These are phyloP conservation scores for Plasmopara viticola DNA, from an alignment of 352 stramenopile genomes.

Conservation along the genomic window DNA sequence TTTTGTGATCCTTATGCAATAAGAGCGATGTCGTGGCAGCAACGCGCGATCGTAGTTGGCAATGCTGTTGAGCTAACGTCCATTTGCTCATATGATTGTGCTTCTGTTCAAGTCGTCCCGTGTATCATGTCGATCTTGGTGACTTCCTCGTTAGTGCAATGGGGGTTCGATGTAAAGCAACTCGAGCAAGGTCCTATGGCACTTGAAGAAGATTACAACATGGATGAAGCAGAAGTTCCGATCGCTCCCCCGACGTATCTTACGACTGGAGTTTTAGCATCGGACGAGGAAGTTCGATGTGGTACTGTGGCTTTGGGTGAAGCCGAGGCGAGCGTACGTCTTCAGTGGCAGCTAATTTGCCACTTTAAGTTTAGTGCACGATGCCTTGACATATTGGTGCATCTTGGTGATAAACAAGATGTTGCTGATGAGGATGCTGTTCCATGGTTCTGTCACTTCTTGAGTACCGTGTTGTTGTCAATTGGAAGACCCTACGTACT, in stretches of 20 bases:
- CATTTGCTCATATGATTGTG: slow-evolving; percentile 20
- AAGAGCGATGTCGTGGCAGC: slow-evolving; percentile 19
- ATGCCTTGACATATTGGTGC: slow-evolving; percentile 29
- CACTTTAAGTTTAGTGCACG: slow-evolving; percentile 33
- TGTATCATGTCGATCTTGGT: slow-evolving; percentile 24
- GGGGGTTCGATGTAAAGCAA: slow-evolving; percentile 32
- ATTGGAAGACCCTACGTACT: slow-evolving; percentile 40
- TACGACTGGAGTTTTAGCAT: neutral
- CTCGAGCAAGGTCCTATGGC: slow-evolving; percentile 12
- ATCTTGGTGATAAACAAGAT: slow-evolving; percentile 1
- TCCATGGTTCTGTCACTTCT: slow-evolving; percentile 29
- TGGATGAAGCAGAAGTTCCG: slow-evolving; percentile 16
- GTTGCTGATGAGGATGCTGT: slow-evolving; percentile 16
- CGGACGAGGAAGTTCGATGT: slow-evolving; percentile 18
- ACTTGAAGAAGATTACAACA: slow-evolving; percentile 21
- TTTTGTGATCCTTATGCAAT: neutral
- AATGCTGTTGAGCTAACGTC: slow-evolving; percentile 33
- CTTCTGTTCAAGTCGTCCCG: slow-evolving; percentile 17
- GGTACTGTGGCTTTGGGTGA: slow-evolving; percentile 7
- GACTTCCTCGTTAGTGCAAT: slow-evolving; percentile 26
- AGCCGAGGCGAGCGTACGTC: slow-evolving; percentile 20
- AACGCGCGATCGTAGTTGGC: slow-evolving; percentile 27
- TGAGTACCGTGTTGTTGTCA: slow-evolving; percentile 38
- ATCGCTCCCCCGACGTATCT: slow-evolving; percentile 13
- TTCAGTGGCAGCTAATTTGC: slow-evolving; percentile 42